phyloP scores from a whole-genome alignment of 371 early-diverging fungal genomes.

The Zancudomyces culisetae region DNA sequence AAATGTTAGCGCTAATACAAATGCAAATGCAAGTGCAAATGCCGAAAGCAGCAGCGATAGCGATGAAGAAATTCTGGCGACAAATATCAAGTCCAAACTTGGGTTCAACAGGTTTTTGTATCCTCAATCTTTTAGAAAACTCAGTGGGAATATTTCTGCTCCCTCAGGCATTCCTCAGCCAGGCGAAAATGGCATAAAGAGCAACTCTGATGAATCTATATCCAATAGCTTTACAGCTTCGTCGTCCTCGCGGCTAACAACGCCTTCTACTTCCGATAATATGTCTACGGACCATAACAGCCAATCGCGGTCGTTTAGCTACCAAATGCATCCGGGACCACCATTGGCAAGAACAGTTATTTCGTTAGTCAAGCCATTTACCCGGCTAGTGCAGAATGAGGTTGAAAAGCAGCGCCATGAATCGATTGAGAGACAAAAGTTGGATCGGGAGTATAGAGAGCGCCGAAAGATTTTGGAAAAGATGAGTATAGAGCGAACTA shows the following conservation, averaged over 20 bases:
- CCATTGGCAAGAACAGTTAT: background rate
- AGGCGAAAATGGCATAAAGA: no score
- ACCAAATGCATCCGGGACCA: background rate
- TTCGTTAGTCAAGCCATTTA: constrained; percentile 23
- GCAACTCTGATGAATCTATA: no score
- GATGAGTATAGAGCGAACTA: constrained; percentile 46
- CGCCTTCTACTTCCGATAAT: background rate
- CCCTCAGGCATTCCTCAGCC: no score
- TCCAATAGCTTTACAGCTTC: no score
- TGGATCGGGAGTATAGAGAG: constrained; percentile 44
- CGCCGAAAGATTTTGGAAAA: constrained; percentile 44
- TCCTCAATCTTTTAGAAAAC: no score
- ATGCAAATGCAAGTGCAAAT: no score
- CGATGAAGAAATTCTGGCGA: no score
- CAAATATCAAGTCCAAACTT: no score
- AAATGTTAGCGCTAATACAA: no score
- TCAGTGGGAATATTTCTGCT: no score
- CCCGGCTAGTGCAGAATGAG: constrained; percentile 37
- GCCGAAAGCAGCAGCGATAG: no score
- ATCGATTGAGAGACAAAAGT: constrained; percentile 45
- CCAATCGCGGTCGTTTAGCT: background rate
- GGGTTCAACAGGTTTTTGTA: no score
- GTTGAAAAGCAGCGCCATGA: constrained; percentile 46
- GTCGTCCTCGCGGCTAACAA: background rate
- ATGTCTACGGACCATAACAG: background rate